Conservation (phyloP, 163 green algal genomes). For the Coccomyxa subellipsoidea region DNA sequence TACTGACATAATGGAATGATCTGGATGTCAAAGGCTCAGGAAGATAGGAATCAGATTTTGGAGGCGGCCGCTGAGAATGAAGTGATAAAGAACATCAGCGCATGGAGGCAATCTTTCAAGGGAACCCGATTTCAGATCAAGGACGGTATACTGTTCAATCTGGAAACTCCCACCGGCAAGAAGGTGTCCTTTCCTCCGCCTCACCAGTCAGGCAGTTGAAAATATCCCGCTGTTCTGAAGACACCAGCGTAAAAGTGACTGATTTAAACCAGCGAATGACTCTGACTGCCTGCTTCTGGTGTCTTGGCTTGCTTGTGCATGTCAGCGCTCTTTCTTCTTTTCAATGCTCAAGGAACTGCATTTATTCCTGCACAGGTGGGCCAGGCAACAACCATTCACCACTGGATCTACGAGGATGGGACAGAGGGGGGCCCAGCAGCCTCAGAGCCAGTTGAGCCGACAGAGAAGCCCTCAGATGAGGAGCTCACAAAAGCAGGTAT, state of each 20-base stretch:
- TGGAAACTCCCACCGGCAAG: conserved; percentile 24
- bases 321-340: not conserved
- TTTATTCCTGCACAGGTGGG: too few species aligned
- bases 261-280: too few species aligned
- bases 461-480: not conserved
- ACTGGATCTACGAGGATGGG: conserved; percentile 50
- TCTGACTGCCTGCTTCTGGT: too few species aligned
- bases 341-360: too few species aligned
- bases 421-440: conserved; percentile 19
- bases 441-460: conserved; percentile 20
- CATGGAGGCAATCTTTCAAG: conserved; percentile 32
- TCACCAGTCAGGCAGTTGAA: too few species aligned
- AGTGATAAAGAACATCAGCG: not conserved
- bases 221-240: too few species aligned
- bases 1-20: not conserved
- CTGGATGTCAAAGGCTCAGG: conserved; percentile 17
- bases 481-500: not conserved
- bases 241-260: too few species aligned
- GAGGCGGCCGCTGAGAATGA: conserved; percentile 30
- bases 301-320: not conserved
- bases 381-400: conserved; percentile 38
- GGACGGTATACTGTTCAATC: conserved; percentile 23
- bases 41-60: conserved; percentile 34
- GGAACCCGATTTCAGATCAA: conserved; percentile 20
- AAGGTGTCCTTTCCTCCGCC: too few species aligned